phyloP scores from a whole-genome alignment of 1,139 yeast species.

The Geotrichum bryndzae region DNA sequence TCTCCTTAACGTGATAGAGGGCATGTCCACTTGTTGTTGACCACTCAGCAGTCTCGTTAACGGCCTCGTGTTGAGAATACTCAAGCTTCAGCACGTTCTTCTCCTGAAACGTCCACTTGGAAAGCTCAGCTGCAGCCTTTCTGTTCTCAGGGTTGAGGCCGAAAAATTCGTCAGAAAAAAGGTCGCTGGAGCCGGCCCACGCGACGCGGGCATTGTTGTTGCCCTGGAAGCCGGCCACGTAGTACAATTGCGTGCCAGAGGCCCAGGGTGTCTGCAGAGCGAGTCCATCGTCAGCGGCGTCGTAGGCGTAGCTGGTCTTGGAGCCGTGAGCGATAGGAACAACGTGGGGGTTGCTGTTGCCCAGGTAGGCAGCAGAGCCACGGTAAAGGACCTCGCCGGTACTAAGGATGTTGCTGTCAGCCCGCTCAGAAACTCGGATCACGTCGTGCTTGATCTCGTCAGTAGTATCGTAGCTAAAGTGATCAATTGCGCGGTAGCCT shows the following conservation, averaged over 20 bases:
- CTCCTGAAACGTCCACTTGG: constrained; percentile 73
- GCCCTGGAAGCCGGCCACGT: constrained; percentile 79
- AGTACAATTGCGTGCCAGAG: constrained; percentile 70
- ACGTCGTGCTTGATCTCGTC: constrained; percentile 20
- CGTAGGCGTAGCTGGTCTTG: constrained; percentile 58
- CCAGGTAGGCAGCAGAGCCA: constrained; percentile 52
- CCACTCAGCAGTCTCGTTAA: constrained; percentile 28
- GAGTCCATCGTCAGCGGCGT: constrained; percentile 43
- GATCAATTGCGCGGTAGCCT: constrained; percentile 60
- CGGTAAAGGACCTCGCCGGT: constrained; percentile 32
- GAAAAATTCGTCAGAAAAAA: constrained; percentile 42
- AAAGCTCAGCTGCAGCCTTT: constrained; percentile 44
- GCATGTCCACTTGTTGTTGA: constrained; percentile 23
- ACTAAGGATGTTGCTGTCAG: constrained; percentile 6
- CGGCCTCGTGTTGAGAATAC: constrained; percentile 42
- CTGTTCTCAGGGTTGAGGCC: constrained; percentile 26
- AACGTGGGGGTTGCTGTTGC: constrained; percentile 56
- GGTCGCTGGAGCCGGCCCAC: constrained; percentile 69
- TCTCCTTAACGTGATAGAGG: constrained; percentile 66
- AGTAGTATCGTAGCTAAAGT: constrained; percentile 42
- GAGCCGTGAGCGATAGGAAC: constrained; percentile 66
- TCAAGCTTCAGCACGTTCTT: constrained; percentile 56
- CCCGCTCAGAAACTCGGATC: constrained; percentile 12
- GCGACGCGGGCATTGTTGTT: constrained; percentile 69
- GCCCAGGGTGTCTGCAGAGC: constrained; percentile 52